Evolutionary conservation across 2,329 filamentous ascomycete species (phyloP).

Genomic region (Paracorniculantispora psalliotae): DNA sequence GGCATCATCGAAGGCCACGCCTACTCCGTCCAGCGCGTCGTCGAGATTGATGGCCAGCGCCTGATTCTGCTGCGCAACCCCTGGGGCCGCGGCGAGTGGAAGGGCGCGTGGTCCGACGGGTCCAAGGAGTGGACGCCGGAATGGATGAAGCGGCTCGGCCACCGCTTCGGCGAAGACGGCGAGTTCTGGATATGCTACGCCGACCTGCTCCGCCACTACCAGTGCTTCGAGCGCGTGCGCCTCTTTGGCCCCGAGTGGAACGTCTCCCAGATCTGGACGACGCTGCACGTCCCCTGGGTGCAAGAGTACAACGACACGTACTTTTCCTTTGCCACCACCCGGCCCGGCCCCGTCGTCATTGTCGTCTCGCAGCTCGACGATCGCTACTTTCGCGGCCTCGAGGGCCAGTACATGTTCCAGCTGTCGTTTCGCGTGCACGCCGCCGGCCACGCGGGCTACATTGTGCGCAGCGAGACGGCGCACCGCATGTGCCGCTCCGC

Average conservation of each 20-base stretch:
- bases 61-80: constrained; percentile 68
- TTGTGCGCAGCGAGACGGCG: constrained; percentile 49
- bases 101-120: constrained; percentile 73
- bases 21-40: constrained; percentile 57
- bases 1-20: constrained; percentile 56
- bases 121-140: constrained; percentile 81
- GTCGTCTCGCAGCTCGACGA: constrained; percentile 54
- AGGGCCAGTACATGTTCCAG: constrained; percentile 52
- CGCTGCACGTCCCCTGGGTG: constrained; percentile 52
- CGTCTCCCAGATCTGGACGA: constrained; percentile 43
- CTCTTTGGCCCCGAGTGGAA: constrained; percentile 54
- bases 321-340: constrained; percentile 47
- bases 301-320: constrained; percentile 49
- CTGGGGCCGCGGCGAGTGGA: constrained; percentile 79
- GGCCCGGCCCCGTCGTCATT: constrained; percentile 47
- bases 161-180: constrained; percentile 73
- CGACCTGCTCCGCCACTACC: constrained; percentile 54
- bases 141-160: constrained; percentile 66
- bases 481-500: constrained; percentile 67
- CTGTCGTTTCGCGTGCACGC: constrained; percentile 51
- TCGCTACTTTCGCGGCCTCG: constrained; percentile 52
- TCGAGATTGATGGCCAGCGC: constrained; percentile 52
- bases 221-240: constrained; percentile 53
- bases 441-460: constrained; percentile 45
- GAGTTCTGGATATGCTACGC: constrained; percentile 58